These are phyloP conservation scores for Pichia norvegensis DNA, from an alignment of 1,139 yeast species.

Conservation along the genomic window DNA sequence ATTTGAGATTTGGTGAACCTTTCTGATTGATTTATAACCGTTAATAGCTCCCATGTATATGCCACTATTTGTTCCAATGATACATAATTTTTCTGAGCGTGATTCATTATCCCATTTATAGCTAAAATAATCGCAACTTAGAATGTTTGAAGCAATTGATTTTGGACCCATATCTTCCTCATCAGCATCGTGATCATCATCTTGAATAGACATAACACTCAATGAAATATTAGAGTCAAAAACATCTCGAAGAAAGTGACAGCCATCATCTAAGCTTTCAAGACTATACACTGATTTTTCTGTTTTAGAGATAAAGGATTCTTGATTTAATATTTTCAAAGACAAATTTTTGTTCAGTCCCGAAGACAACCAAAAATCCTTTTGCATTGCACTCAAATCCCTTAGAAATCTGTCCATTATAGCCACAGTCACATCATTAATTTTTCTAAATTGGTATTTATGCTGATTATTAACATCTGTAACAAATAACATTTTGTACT, in stretches of 20 bases:
- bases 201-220: background rate
- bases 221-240: background rate
- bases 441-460: conserved; percentile 15
- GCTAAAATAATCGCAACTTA: conserved; percentile 41
- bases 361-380: conserved; percentile 16
- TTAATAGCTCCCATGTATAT: conserved; percentile 33
- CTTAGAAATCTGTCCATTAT: conserved; percentile 21
- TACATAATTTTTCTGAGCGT: conserved; percentile 23
- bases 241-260: background rate
- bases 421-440: conserved; percentile 19
- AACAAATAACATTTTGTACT: conserved; percentile 16
- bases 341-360: conserved; percentile 14
- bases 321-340: conserved; percentile 20
- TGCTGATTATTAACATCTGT: conserved; percentile 20
- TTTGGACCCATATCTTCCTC: background rate
- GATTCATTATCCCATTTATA: conserved; percentile 9
- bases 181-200: background rate
- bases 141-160: conserved; percentile 31
- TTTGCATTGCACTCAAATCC: conserved; percentile 16
- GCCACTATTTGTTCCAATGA: conserved; percentile 41
- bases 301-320: conserved; percentile 16
- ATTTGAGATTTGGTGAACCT: conserved; percentile 45
- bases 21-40: conserved; percentile 44
- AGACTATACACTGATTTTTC: conserved; percentile 3
- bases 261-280: background rate